Evolutionary conservation across 2,329 filamentous ascomycete genomes (phyloP), one percentile per base, ranked within the genome.

Genomic region (Daldinia sp.): DNA sequence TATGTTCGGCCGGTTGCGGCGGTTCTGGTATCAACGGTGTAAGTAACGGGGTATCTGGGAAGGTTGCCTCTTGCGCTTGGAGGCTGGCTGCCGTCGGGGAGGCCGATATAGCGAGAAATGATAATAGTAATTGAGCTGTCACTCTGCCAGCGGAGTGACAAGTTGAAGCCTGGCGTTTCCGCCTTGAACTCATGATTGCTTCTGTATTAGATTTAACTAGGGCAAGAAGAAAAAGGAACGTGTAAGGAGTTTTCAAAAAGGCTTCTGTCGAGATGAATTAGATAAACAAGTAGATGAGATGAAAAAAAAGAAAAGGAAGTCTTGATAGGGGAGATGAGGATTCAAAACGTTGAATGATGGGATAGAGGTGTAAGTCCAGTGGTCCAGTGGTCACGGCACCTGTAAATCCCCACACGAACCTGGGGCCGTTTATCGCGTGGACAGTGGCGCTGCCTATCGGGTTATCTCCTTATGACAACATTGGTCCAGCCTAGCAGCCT

Each of bases 101-200:
- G 60, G 77, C 79, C 17, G 84, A 81, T 71, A 88, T 77, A 68
- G 88, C 87, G 54, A 93, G 83, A 77, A 91, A 87, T 21, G 88
- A 89, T 65, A 92, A 78, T 61, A 92, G 78, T 48, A 90, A 76
- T 41, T 82, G 81, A 55, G 87, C 84, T 11, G 89, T 89, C 69
- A 90, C 84, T 78, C 84, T 85, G 77, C 83, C 83, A 56, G 85
- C 80, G 71, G 89, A 90, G 69, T 75, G 78, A 78, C 84, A 87
- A 69, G 71, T 70, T 29, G 71, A 70, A 47, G 61, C 55, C 8
- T 65, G 63, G 52, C 64, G 68, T 68, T 69, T 71, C 54, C 69
- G 70, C 63, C 68, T 73, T 43, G 65, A 55, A 59, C 61, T 68
- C 72, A 75, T 75, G 51, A 51, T 64, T 63, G 30, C 45, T 53